Base-by-base conservation (phyloP, 805 yeast species). In the Isabelozyma gotoi region DNA sequence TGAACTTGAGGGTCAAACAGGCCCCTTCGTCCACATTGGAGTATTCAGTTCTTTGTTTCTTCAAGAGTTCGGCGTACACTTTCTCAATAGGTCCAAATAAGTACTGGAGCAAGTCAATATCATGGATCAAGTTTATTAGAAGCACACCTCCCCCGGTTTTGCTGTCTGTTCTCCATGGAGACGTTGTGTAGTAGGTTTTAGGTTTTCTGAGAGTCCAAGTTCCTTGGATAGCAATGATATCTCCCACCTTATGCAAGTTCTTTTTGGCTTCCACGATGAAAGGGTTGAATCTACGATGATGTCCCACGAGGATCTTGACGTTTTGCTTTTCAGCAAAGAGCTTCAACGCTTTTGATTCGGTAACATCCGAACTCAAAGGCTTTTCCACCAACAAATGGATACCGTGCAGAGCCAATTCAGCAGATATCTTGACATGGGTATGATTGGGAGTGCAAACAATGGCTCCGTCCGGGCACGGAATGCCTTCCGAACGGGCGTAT, bases 241-340 rank as follows among this genome's bases (percentile, higher is more conserved):
- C 50, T 7, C 73, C 74, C 16, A 67, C 53, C 31, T 51, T 55
- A 12, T 42, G 35, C 36, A 68, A 48, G 40, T 57, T 56, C 21
- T 57, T 53, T 46, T 64, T 66, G 17, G 71, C 57, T 20, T 62
- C 57, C 15, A 67, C 51, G n/a, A 68, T 65, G 42, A 57, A 66
- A 2, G 74, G 73, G 47, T 68, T 68, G 48, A 68, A 68, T 14
- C 74, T 52, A 34, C 74, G 55, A 48, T 68, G 74, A 46, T 68
- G 74, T 2, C 74, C 74, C 19, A 68, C 63, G 18, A 68, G 50
- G 17, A 68, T 50, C 41, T 59, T 56, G 12, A 67, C 65, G 27
- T 53, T 45, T 19, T 51, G 48, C n/a, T 44, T 19, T 19, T 50
- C 33, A 31, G 63, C 55, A 39, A 48, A 62, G 12, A 55, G 52